These are phyloP conservation scores for Solanum bulbocastanum DNA, from an alignment of 257 asterid species.

Conservation along the genomic window DNA sequence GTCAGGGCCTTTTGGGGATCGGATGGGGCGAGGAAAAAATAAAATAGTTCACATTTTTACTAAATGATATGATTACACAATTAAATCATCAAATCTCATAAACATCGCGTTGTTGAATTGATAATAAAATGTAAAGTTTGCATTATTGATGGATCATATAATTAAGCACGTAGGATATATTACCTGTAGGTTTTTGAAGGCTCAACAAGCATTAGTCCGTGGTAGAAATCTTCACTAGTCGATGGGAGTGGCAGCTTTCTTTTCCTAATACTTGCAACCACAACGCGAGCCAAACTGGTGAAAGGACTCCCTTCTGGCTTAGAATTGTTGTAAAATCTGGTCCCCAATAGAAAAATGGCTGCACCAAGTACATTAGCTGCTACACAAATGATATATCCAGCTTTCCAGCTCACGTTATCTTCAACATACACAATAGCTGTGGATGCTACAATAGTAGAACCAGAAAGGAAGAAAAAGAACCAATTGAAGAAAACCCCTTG, in stretches of 20 bases:
- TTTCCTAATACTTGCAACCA: constrained; percentile 10
- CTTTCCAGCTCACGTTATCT: constrained; percentile 36
- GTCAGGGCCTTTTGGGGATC: no score
- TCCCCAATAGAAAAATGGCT: constrained; percentile 26
- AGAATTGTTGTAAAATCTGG: constrained; percentile 4
- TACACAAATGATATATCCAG: constrained; percentile 20
- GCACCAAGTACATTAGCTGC: constrained; percentile 15
- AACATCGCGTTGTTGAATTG: no score
- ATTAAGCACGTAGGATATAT: no score
- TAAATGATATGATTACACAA: no score
- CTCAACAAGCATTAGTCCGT: not conserved
- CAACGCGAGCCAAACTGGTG: not conserved
- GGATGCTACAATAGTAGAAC: not conserved
- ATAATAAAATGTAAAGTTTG: no score
- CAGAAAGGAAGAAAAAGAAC: constrained; percentile 17
- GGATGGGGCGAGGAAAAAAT: no score
- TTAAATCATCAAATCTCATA: no score
- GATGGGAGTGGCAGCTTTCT: not conserved
- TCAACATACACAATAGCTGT: constrained; percentile 34
- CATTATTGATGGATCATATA: no score
- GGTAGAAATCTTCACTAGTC: not conserved
- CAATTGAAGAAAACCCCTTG: constrained; percentile 31
- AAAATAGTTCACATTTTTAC: no score
- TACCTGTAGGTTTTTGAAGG: constrained; percentile 3
- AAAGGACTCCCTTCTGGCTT: constrained; percentile 14